These are phyloP conservation scores for Beauveria medogensis DNA, from an alignment of 2,329 filamentous ascomycete genomes.

Conservation along the genomic window DNA sequence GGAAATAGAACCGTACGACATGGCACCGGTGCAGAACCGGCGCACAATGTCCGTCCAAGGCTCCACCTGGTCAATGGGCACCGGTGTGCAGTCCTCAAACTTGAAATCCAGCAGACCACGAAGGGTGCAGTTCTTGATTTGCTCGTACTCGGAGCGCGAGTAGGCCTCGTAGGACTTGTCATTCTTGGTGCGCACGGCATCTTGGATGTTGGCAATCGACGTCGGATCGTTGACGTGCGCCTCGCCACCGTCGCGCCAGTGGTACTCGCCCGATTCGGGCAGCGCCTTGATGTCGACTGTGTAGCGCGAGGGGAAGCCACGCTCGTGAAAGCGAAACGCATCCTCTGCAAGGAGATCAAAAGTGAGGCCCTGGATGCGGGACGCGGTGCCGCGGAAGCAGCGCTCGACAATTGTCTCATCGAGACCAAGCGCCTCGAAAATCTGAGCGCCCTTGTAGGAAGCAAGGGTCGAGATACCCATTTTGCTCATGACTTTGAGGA, in stretches of 20 bases:
- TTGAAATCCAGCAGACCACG: conserved; percentile 93
- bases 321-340: conserved; percentile 89
- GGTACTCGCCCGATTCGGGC: conserved; percentile 90
- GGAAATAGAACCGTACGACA: conserved; percentile 97
- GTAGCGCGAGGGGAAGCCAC: conserved; percentile 74
- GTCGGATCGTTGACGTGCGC: conserved; percentile 91
- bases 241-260: conserved; percentile 95
- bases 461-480: conserved; percentile 98
- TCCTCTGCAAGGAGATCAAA: conserved; percentile 92
- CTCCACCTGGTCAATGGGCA: conserved; percentile 94
- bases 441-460: conserved; percentile 96
- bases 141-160: conserved; percentile 85
- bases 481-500: conserved; percentile 98
- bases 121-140: conserved; percentile 93
- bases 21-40: conserved; percentile 91
- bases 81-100: conserved; percentile 75
- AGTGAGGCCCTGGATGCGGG: conserved; percentile 87
- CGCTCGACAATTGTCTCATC: conserved; percentile 88
- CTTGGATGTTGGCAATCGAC: conserved; percentile 93
- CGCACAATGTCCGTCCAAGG: conserved; percentile 97
- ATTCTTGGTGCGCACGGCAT: conserved; percentile 93
- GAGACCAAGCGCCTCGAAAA: conserved; percentile 91
- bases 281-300: conserved; percentile 73
- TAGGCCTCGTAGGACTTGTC: conserved; percentile 98
- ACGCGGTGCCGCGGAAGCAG: conserved; percentile 91